Percentiles rank a stretch among this genome's conserved stretches.
Evolutionary conservation across 305 asterid species (phyloP).

Genomic region (Fraxinus velutina): DNA sequence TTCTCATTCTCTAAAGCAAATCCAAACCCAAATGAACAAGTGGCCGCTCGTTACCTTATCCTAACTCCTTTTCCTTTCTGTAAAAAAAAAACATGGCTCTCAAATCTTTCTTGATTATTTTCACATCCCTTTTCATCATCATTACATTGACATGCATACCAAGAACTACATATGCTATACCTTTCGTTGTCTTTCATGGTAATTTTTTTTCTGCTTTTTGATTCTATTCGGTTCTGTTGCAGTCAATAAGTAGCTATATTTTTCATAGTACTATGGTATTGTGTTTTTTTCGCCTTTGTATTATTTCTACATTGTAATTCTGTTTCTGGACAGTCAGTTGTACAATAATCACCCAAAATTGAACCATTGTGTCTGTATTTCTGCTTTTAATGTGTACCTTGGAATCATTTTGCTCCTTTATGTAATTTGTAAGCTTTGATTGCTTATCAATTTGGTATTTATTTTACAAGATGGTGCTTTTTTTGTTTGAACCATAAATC

Average conservation of each 20-base stretch:
- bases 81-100: constrained; percentile 29
- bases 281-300: not conserved
- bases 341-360: not conserved
- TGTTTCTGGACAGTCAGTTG: not conserved
- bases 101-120: constrained; percentile 18
- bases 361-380: not conserved
- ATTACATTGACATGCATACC: constrained; percentile 32
- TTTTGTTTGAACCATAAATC: not conserved
- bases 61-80: not conserved
- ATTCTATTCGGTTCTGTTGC: not conserved
- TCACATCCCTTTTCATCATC: constrained; percentile 9
- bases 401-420: not conserved
- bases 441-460: not conserved
- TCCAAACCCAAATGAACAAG: not conserved
- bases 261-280: not conserved
- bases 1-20: not conserved
- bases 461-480: not conserved
- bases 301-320: not conserved
- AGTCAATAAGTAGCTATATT: not conserved
- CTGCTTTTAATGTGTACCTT: not conserved
- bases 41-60: constrained; percentile 11
- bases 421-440: not conserved
- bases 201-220: constrained; percentile 11
- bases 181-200: constrained; percentile 94
- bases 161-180: constrained; percentile 44